Evolutionary conservation across 2,329 filamentous ascomycete species (phyloP).

Genomic region (Calonectria leucothoes): DNA sequence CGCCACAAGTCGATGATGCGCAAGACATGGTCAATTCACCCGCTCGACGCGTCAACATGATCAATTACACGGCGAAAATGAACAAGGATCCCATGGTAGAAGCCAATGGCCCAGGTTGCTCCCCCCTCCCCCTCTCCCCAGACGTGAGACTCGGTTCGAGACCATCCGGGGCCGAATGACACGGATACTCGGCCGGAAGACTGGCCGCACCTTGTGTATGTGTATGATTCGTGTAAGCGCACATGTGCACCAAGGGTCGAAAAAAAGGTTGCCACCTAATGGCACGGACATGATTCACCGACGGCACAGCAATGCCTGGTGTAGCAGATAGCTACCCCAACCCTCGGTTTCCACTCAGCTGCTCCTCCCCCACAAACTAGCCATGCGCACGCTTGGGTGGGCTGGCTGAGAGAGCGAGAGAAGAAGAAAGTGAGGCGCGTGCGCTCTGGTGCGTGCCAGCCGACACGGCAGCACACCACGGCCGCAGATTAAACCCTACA

Average conservation of each 20-base stretch:
- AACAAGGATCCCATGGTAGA: not conserved
- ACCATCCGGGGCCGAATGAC: not conserved
- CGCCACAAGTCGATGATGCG: not conserved
- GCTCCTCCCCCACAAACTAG: not conserved
- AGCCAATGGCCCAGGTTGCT: not conserved
- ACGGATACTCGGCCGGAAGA: constrained; percentile 2
- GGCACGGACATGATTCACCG: constrained; percentile 2
- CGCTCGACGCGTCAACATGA: not conserved
- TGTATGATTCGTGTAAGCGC: not conserved
- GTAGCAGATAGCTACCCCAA: not conserved
- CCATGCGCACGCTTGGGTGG: not conserved
- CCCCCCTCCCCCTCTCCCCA: too few species aligned
- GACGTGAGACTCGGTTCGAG: not conserved
- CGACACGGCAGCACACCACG: not conserved
- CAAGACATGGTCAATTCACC: not conserved
- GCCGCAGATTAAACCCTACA: constrained; percentile 1
- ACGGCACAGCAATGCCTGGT: not conserved
- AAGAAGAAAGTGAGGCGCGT: not conserved
- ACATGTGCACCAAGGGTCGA: not conserved
- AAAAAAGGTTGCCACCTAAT: constrained; percentile 2
- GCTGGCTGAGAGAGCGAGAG: not conserved
- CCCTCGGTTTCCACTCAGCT: not conserved
- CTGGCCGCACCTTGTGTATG: not conserved
- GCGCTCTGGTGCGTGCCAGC: not conserved
- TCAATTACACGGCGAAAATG: not conserved